Base-by-base conservation (phyloP, 192 early-diverging fungal species). In the Rhizophagus sp. region DNA sequence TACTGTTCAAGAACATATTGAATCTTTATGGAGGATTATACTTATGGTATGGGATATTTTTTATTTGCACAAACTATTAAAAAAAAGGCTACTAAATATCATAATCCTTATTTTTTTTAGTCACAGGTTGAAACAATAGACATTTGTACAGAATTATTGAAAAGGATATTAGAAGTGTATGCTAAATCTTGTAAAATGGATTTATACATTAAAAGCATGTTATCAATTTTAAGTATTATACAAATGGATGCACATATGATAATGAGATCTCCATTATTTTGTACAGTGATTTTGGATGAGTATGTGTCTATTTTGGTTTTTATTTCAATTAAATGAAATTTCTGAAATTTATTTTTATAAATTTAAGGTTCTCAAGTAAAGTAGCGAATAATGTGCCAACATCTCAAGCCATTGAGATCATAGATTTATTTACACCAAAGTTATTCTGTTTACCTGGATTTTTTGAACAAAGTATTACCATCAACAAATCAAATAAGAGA, bases 101-200 rank as follows among this genome's bases (percentile, higher is more conserved):
- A 65, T 66, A 15, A 30, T 66, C 15, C 9, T 13, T 34, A 30
- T 30, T 4, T 36, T 17, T 33, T 30, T 66, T 27, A 69, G 67
- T 9, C 67, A 10, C 13, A 44, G 33, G 10, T 33, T 22, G 47
- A 73, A 27, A 24, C 70, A 1, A 12, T 25, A 47, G 25, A 72
- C 2, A 5, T 9, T 50, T 73, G 44, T 49, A n/a, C 33, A 3
- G 12, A n/a, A 3, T 49, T 73, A n/a, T 41, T 41, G 3, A 73
- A 52, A 73, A 73, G 4, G 15, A 17, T 77, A 39, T 65, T 77
- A 33, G 75, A 44, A 3, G 66, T 13, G 22, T 77, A 47, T 30
- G 61, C 75, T 0, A 77, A 77, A 77, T 77, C 75, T 47, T 24
- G 27, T 5, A 41, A 77, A 77, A 77, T 77, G 75, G 41, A 77